These are phyloP conservation scores for Plenodomus lindquistii DNA, from an alignment of 2,329 filamentous ascomycete genomes.

Conservation along the genomic window DNA sequence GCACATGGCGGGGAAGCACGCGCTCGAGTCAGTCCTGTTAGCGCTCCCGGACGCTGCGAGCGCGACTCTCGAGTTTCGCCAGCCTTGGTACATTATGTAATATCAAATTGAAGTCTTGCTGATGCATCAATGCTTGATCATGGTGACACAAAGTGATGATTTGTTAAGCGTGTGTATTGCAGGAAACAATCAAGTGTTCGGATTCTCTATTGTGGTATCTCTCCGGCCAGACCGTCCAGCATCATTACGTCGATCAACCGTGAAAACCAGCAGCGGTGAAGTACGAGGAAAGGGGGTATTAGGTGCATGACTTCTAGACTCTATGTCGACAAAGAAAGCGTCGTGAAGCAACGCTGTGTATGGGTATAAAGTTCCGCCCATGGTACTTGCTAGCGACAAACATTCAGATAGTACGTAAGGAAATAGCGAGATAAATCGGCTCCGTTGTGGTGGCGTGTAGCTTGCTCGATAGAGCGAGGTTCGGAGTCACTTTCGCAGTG, in stretches of 20 bases:
- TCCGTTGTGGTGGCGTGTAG: slow-evolving; percentile 44
- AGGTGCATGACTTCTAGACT: not conserved
- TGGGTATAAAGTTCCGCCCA: slow-evolving; percentile 12
- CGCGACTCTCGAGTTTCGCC: not conserved
- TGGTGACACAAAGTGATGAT: too few relatives aligned
- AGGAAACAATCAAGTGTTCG: not conserved
- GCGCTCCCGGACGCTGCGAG: not conserved
- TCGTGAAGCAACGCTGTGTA: slow-evolving; percentile 11
- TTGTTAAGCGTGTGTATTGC: not conserved
- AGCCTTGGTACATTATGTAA: too few relatives aligned
- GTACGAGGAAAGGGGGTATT: slow-evolving; percentile 1
- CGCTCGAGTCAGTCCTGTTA: not conserved
- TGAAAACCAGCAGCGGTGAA: not conserved
- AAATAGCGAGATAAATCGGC: slow-evolving; percentile 21
- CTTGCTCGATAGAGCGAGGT: slow-evolving; percentile 38
- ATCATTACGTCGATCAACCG: slow-evolving; percentile 1
- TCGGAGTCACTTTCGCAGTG: slow-evolving; percentile 47
- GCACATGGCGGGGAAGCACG: not conserved
- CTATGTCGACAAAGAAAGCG: slow-evolving; percentile 2
- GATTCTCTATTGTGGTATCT: not conserved
- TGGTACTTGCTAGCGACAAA: not conserved
- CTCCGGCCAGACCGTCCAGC: not conserved
- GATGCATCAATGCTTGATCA: too few relatives aligned
- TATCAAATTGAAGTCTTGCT: too few relatives aligned
- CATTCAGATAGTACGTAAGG: slow-evolving; percentile 16